phyloP scores from a whole-genome alignment of 2,329 filamentous ascomycete genomes.

The Onygena corvina region DNA sequence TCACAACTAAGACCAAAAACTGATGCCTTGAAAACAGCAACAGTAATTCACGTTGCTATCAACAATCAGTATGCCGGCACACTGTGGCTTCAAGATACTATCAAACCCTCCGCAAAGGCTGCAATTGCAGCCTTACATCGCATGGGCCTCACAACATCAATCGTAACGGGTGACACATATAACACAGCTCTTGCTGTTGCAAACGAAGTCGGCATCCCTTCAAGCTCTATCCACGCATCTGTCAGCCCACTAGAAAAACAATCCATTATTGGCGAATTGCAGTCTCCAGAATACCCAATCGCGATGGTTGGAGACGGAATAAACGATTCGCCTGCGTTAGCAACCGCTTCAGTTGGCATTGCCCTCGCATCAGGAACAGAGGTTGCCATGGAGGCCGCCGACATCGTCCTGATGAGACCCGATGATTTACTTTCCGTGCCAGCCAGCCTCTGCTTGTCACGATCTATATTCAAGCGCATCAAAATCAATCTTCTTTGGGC shows the following conservation, averaged over 20 bases:
- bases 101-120: constrained; percentile 76
- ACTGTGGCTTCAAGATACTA: constrained; percentile 73
- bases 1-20: constrained; percentile 26
- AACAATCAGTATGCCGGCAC: constrained; percentile 69
- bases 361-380: constrained; percentile 87
- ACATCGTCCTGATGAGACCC: constrained; percentile 88
- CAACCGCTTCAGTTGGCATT: constrained; percentile 84
- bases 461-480: constrained; percentile 80
- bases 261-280: constrained; percentile 64
- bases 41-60: constrained; percentile 83
- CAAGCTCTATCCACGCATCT: constrained; percentile 68
- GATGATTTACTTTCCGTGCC: constrained; percentile 90
- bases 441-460: constrained; percentile 66
- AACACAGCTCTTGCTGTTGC: constrained; percentile 78
- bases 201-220: constrained; percentile 63
- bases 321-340: constrained; percentile 92
- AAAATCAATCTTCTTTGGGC: constrained; percentile 89
- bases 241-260: constrained; percentile 88
- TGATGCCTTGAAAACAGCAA: constrained; percentile 53
- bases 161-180: constrained; percentile 86
- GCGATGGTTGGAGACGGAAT: constrained; percentile 98
- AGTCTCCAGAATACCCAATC: constrained; percentile 60
- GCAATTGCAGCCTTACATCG: constrained; percentile 68
- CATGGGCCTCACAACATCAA: constrained; percentile 76
- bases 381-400: constrained; percentile 93